Evolutionary conservation across 2,329 filamentous ascomycete species (phyloP).

Genomic region (Penicillium sumatraense): DNA sequence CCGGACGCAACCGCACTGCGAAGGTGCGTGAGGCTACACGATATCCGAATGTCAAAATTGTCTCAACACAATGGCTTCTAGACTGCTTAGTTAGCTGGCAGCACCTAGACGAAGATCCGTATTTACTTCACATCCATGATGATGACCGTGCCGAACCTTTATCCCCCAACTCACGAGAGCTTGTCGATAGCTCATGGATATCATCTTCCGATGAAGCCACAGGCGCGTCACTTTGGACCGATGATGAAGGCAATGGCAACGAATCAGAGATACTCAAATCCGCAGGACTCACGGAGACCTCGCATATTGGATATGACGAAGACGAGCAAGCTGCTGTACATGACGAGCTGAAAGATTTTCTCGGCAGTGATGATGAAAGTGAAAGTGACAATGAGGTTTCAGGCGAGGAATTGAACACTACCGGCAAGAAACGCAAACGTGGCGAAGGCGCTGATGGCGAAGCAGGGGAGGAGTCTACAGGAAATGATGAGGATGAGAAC

Average conservation of each 20-base stretch:
- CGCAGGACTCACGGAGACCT: conserved; percentile 53
- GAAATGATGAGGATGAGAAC: conserved; percentile 37
- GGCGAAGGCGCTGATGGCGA: conserved; percentile 29
- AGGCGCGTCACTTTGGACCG: conserved; percentile 49
- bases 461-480: conserved; percentile 26
- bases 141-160: conserved; percentile 61
- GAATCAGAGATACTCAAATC: conserved; percentile 53
- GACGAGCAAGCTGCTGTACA: conserved; percentile 69
- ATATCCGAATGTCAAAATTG: conserved; percentile 82
- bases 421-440: conserved; percentile 45
- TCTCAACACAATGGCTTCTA: conserved; percentile 86
- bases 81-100: conserved; percentile 85
- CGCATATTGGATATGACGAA: conserved; percentile 60
- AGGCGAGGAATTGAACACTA: conserved; percentile 24
- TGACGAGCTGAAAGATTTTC: conserved; percentile 76
- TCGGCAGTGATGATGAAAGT: conserved; percentile 57
- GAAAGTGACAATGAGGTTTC: conserved; percentile 54
- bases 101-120: conserved; percentile 76
- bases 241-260: conserved; percentile 42
- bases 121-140: conserved; percentile 76
- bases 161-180: conserved; percentile 47
- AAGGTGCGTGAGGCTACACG: conserved; percentile 88
- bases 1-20: conserved; percentile 72
- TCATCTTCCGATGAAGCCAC: conserved; percentile 54
- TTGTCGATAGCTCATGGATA: conserved; percentile 51